Percentiles rank a stretch among this genome's conserved stretches.
Conservation (phyloP, 2,329 filamentous ascomycete species). For the Xylariomycetidae sp. region DNA sequence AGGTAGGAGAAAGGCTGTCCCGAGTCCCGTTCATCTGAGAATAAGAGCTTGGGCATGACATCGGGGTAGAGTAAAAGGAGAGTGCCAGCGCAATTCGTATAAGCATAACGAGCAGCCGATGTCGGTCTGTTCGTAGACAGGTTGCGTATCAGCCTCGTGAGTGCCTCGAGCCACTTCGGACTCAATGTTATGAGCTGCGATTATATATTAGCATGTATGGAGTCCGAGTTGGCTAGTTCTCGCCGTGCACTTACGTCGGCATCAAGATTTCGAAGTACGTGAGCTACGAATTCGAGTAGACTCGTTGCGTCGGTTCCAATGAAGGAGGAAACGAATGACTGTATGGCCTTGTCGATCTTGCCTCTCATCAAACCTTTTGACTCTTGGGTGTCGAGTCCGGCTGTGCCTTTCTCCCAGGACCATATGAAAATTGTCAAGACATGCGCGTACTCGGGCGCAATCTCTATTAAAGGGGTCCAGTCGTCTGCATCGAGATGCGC, state of each 20-base stretch:
- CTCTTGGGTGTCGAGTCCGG: constrained; percentile 23
- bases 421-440: constrained; percentile 52
- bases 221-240: no score
- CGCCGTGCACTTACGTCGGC: constrained; percentile 43
- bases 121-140: constrained; percentile 53
- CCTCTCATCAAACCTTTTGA: constrained; percentile 18
- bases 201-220: constrained; percentile 6
- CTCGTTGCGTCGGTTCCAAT: constrained; percentile 57
- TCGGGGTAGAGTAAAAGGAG: constrained; percentile 52
- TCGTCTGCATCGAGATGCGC: constrained; percentile 40
- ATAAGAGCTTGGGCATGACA: constrained; percentile 44
- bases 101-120: constrained; percentile 50
- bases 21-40: constrained; percentile 37
- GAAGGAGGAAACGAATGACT: constrained; percentile 47
- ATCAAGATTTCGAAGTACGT: constrained; percentile 45
- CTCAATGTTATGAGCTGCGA: constrained; percentile 42
- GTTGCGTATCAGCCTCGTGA: constrained; percentile 45
- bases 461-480: constrained; percentile 50
- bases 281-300: constrained; percentile 52
- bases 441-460: constrained; percentile 48
- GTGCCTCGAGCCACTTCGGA: constrained; percentile 48
- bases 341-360: constrained; percentile 45
- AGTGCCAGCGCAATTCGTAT: constrained; percentile 53
- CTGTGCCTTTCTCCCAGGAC: constrained; percentile 50
- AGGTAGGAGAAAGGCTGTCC: constrained; percentile 57